phyloP scores from a whole-genome alignment of 169 alveolate genomes.

The Neospora caninum region DNA sequence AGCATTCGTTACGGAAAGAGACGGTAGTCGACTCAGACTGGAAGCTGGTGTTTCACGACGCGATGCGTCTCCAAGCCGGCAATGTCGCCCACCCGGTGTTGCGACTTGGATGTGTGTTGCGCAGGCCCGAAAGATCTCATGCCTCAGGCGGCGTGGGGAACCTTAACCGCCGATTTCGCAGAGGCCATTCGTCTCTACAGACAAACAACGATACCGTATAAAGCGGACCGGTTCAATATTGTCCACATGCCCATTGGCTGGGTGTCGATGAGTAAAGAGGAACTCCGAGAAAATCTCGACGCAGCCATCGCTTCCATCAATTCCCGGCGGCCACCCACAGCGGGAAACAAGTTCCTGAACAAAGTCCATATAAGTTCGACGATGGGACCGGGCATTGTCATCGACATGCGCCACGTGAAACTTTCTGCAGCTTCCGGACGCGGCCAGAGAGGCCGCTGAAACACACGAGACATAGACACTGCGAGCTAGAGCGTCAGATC shows the following conservation, averaged over 20 bases:
- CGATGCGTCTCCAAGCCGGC: too few relatives aligned
- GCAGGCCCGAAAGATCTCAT: slow-evolving; percentile 47
- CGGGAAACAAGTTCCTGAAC: neutral
- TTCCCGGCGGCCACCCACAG: neutral
- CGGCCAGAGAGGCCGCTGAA: neutral
- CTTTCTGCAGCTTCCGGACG: neutral
- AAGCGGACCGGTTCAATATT: slow-evolving; percentile 34
- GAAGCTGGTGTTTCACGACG: too few relatives aligned
- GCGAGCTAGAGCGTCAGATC: too few relatives aligned
- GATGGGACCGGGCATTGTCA: slow-evolving; percentile 32
- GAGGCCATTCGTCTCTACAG: slow-evolving; percentile 57
- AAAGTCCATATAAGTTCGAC: slow-evolving; percentile 39
- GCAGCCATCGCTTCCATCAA: slow-evolving; percentile 10
- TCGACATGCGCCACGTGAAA: slow-evolving; percentile 21
- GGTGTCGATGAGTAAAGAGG: neutral
- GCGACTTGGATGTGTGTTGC: neutral
- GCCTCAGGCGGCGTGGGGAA: slow-evolving; percentile 59
- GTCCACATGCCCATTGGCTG: slow-evolving; percentile 51
- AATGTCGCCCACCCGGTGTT: too few relatives aligned
- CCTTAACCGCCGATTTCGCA: slow-evolving; percentile 18
- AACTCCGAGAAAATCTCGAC: slow-evolving; percentile 26
- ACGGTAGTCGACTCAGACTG: too few relatives aligned
- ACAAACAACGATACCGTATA: slow-evolving; percentile 48
- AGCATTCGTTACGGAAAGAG: too few relatives aligned
- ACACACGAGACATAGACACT: too few relatives aligned